Evolutionary conservation across 1,139 yeast genomes (phyloP).

Genomic region (Diutina rugosa): DNA sequence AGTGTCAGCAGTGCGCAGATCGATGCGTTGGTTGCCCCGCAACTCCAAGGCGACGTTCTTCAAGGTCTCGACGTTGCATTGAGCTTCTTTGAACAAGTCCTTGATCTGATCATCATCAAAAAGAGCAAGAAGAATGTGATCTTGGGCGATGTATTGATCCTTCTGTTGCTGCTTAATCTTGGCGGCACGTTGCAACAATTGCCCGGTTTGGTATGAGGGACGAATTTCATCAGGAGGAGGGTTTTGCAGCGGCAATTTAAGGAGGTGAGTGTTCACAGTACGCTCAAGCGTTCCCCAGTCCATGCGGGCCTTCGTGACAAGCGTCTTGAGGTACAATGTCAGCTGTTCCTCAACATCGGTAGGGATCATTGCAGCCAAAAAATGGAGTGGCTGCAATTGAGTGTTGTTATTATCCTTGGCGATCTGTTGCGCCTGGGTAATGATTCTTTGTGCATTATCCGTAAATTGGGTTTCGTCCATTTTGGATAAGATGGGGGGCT

Average conservation of each 20-base stretch:
- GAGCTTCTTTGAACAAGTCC: slow-evolving; percentile 61
- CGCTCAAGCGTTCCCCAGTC: slow-evolving; percentile 79
- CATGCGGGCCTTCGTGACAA: slow-evolving; percentile 75
- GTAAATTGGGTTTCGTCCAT: slow-evolving; percentile 73
- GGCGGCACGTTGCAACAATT: slow-evolving; percentile 53
- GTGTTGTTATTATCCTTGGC: slow-evolving; percentile 80
- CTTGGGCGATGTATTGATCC: slow-evolving; percentile 88
- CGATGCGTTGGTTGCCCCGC: slow-evolving; percentile 88
- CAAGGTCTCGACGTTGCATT: slow-evolving; percentile 56
- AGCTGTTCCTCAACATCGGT: slow-evolving; percentile 50
- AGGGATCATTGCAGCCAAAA: slow-evolving; percentile 86
- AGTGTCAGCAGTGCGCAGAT: slow-evolving; percentile 89
- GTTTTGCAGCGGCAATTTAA: slow-evolving; percentile 71
- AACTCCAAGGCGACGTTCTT: slow-evolving; percentile 73
- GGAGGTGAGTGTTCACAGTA: slow-evolving; percentile 66
- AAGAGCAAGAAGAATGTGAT: slow-evolving; percentile 77
- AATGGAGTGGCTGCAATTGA: slow-evolving; percentile 74
- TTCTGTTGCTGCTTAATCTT: slow-evolving; percentile 79
- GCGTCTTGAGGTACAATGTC: slow-evolving; percentile 65
- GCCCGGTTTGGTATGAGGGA: slow-evolving; percentile 59
- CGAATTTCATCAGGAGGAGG: slow-evolving; percentile 77
- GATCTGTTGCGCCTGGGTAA: slow-evolving; percentile 66
- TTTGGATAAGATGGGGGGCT: not conserved
- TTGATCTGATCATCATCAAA: slow-evolving; percentile 66
- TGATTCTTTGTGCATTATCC: slow-evolving; percentile 78